phyloP scores from a whole-genome alignment of 192 early-diverging fungal species.

The Mycoemilia scoparia region DNA sequence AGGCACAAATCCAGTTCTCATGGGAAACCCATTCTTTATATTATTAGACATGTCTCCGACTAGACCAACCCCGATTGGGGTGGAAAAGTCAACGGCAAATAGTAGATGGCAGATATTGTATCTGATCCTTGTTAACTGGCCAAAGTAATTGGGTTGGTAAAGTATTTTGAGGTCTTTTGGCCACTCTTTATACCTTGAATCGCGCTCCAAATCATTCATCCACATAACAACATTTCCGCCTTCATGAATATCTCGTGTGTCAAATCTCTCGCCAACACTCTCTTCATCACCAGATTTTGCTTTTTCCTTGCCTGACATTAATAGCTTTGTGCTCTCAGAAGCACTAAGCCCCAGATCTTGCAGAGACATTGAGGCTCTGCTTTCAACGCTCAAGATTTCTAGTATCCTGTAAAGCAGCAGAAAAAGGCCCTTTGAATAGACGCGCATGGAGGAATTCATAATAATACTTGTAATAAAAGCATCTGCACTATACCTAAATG shows the following conservation, averaged over 20 bases:
- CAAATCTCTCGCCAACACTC: constrained; percentile 34
- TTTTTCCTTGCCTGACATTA: constrained; percentile 1
- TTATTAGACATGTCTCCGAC: constrained; percentile 42
- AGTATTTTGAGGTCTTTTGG: constrained; percentile 33
- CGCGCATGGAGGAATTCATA: no score
- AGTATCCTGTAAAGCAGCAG: constrained; percentile 29
- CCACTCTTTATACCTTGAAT: constrained; percentile 55
- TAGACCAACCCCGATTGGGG: constrained; percentile 33
- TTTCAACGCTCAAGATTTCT: constrained; percentile 36
- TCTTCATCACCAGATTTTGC: background rate
- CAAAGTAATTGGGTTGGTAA: constrained; percentile 37
- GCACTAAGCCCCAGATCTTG: constrained; percentile 19
- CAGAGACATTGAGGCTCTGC: constrained; percentile 26
- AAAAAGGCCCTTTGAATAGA: background rate
- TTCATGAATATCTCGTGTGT: constrained; percentile 47
- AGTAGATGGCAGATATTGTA: constrained; percentile 61
- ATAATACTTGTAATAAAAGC: background rate
- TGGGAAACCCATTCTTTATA: constrained; percentile 49
- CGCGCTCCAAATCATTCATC: constrained; percentile 85
- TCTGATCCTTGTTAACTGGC: constrained; percentile 56
- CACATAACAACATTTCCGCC: constrained; percentile 44
- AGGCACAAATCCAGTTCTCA: constrained; percentile 76
- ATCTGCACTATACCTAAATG: constrained; percentile 51
- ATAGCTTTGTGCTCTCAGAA: constrained; percentile 9
- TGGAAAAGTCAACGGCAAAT: constrained; percentile 52